Conservation (phyloP, 75 land plant species). For the Larix kaempferi region DNA sequence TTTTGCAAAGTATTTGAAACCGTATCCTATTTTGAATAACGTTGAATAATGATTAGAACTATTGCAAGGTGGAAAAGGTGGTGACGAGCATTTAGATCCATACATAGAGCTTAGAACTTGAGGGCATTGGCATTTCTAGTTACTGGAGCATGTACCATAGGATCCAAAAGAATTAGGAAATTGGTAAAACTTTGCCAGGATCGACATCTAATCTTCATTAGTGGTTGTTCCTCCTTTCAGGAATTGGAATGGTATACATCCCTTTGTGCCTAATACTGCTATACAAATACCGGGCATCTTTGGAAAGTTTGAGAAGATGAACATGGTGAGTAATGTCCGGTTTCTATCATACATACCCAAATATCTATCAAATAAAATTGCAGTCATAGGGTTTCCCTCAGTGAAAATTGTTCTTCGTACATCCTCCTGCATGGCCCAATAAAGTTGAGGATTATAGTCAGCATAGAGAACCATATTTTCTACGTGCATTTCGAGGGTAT, state of each 20-base stretch:
- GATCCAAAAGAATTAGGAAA: slow-evolving; percentile 40
- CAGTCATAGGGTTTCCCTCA: slow-evolving; percentile 20
- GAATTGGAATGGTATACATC: slow-evolving; percentile 28
- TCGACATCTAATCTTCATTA: slow-evolving; percentile 14
- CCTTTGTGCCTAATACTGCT: slow-evolving; percentile 32
- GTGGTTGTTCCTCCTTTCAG: slow-evolving; percentile 8
- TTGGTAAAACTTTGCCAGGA: slow-evolving; percentile 30
- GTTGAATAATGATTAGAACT: background rate
- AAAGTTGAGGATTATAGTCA: slow-evolving; percentile 35
- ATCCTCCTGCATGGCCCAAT: slow-evolving; percentile 55
- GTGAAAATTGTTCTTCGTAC: slow-evolving; percentile 13
- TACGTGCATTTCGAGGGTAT: slow-evolving; percentile 33
- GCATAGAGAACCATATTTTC: slow-evolving; percentile 45
- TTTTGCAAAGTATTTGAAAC: slow-evolving; percentile 52
- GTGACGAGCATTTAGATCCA: slow-evolving; percentile 14
- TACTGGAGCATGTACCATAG: slow-evolving; percentile 23
- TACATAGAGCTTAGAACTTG: slow-evolving; percentile 14
- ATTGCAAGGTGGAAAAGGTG: slow-evolving; percentile 23
- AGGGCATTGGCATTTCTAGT: slow-evolving; percentile 23
- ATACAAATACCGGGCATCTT: slow-evolving; percentile 21
- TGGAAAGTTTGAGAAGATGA: slow-evolving; percentile 18
- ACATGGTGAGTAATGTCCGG: slow-evolving; percentile 30
- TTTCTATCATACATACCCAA: slow-evolving; percentile 40
- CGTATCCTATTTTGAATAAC: slow-evolving; percentile 30
- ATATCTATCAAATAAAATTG: slow-evolving; percentile 25